Evolutionary conservation across 2,329 filamentous ascomycete species (phyloP).

Genomic region (Fusarium ramigenum): DNA sequence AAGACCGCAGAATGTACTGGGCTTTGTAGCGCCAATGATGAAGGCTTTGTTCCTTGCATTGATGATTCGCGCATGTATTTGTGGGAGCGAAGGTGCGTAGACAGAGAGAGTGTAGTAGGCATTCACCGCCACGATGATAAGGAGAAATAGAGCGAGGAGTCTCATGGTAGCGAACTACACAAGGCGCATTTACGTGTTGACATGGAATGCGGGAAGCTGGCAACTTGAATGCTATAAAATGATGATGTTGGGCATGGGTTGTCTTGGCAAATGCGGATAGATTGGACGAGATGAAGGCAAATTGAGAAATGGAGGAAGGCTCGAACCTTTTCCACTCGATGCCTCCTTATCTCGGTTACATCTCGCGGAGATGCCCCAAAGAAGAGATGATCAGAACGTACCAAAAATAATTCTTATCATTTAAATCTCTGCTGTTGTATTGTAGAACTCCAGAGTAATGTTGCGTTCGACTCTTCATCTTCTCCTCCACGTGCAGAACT

Average conservation of each 20-base stretch:
- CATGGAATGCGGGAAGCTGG: background rate
- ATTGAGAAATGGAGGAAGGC: background rate
- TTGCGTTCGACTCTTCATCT: background rate
- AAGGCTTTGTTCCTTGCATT: conserved; percentile 43
- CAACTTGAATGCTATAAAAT: background rate
- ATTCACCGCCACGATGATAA: background rate
- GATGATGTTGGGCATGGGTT: background rate
- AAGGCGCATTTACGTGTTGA: background rate
- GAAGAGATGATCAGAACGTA: background rate
- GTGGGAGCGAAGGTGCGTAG: conserved; percentile 33
- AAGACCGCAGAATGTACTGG: conserved; percentile 42
- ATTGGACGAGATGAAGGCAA: background rate
- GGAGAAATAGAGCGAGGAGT: background rate
- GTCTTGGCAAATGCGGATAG: background rate
- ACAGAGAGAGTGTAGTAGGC: conserved; percentile 42
- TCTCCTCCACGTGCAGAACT: background rate
- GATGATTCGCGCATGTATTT: conserved; percentile 40
- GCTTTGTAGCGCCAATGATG: conserved; percentile 40
- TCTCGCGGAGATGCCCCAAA: conserved; percentile 7
- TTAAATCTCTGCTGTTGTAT: background rate
- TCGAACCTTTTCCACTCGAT: conserved; percentile 19
- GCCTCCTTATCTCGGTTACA: background rate
- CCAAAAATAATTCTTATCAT: background rate
- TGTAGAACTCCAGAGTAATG: background rate
- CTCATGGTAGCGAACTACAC: conserved; percentile 24